These are phyloP conservation scores for Cerrena zonata DNA, from an alignment of 1,284 basidiomycete species.

Conservation along the genomic window DNA sequence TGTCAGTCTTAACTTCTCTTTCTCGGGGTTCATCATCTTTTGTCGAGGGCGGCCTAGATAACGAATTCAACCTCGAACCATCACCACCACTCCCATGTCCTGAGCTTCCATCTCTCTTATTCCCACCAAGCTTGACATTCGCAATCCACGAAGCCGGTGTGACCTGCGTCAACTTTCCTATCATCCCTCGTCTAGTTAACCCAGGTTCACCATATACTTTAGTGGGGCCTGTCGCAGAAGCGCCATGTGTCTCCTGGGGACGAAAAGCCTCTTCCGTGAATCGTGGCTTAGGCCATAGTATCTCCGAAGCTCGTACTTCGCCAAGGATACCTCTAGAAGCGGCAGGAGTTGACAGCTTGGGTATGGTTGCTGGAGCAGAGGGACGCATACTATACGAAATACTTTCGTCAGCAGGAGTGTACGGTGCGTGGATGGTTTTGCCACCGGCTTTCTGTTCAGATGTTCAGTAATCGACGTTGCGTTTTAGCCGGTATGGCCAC, in stretches of 20 bases:
- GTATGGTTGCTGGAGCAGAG: slow-evolving; percentile 24
- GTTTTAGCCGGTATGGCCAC: background rate
- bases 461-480: background rate
- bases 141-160: slow-evolving; percentile 67
- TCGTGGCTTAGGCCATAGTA: slow-evolving; percentile 8
- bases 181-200: slow-evolving; percentile 17
- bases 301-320: slow-evolving; percentile 54
- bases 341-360: slow-evolving; percentile 58
- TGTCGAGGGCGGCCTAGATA: slow-evolving; percentile 21
- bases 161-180: slow-evolving; percentile 48
- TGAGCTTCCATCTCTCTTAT: slow-evolving; percentile 45
- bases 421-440: slow-evolving; percentile 8
- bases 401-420: slow-evolving; percentile 16
- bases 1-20: slow-evolving; percentile 35
- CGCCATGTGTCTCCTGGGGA: background rate
- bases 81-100: slow-evolving; percentile 46
- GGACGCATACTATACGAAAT: slow-evolving; percentile 30
- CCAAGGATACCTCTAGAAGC: slow-evolving; percentile 62
- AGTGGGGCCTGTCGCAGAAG: background rate
- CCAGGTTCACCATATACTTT: background rate
- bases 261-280: background rate
- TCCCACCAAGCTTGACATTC: slow-evolving; percentile 57
- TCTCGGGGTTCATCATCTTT: slow-evolving; percentile 21
- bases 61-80: slow-evolving; percentile 30
- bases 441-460: slow-evolving; percentile 19